These are phyloP conservation scores for Scedosporium aurantiacum DNA, from an alignment of 2,329 filamentous ascomycete genomes.

Conservation along the genomic window DNA sequence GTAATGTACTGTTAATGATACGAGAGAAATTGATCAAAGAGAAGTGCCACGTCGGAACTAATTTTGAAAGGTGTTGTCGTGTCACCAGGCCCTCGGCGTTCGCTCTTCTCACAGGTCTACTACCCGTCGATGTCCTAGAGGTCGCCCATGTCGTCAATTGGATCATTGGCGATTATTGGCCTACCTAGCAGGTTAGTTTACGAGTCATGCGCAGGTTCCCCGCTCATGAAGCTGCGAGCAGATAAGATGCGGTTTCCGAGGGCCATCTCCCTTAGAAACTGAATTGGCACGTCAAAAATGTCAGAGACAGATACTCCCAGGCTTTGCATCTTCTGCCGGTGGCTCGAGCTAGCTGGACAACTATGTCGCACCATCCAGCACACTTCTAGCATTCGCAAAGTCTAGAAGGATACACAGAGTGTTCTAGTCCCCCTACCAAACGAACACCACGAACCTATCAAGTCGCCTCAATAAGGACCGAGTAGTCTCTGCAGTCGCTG, in stretches of 20 bases:
- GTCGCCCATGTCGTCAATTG: no score
- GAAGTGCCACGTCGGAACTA: no score
- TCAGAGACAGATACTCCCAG: neutral
- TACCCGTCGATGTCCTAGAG: no score
- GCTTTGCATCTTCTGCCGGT: constrained; percentile 3
- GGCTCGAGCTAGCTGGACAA: neutral
- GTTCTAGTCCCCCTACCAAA: neutral
- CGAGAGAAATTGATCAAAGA: no score
- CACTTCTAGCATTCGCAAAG: neutral
- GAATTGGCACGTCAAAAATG: neutral
- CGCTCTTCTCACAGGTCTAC: no score
- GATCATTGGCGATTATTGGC: no score
- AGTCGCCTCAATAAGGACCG: neutral
- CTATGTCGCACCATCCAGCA: neutral
- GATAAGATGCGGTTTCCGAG: neutral
- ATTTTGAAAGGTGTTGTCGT: no score
- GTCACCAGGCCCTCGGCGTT: no score
- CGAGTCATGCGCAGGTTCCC: no score
- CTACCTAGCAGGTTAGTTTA: no score
- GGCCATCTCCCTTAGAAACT: neutral
- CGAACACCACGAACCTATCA: neutral
- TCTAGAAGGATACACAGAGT: neutral
- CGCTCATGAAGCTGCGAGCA: neutral
- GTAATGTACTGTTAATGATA: no score
- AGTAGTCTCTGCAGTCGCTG: neutral